Evolutionary conservation across 2,329 filamentous ascomycete species (phyloP).

Genomic region (Phoma sp.): DNA sequence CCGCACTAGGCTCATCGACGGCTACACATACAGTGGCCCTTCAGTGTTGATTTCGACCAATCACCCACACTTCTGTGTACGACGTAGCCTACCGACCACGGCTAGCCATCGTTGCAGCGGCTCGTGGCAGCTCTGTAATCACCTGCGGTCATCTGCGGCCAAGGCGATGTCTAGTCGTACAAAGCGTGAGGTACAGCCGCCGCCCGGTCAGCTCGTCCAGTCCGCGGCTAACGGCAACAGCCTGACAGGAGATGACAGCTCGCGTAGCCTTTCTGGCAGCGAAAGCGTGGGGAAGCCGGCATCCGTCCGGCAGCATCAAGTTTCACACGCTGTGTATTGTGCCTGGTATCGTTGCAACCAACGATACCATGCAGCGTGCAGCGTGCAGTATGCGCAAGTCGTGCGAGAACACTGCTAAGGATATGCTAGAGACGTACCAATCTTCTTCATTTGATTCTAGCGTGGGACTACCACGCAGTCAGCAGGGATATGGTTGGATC

Average conservation of each 20-base stretch:
- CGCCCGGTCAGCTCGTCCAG: background rate
- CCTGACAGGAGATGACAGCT: conserved; percentile 21
- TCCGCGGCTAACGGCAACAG: conserved; percentile 7
- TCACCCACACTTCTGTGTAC: background rate
- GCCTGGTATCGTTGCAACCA: conserved; percentile 10
- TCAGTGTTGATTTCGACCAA: background rate
- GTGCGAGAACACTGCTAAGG: conserved; percentile 9
- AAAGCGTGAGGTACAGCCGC: conserved; percentile 17
- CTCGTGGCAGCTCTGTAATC: conserved; percentile 4
- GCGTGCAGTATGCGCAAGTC: background rate
- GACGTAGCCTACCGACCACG: background rate
- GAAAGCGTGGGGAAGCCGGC: conserved; percentile 25
- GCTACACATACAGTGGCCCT: background rate
- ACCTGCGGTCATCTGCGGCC: conserved; percentile 6
- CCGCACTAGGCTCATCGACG: background rate
- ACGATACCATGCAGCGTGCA: conserved; percentile 22
- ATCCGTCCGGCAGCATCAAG: conserved; percentile 25
- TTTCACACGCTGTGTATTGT: conserved; percentile 6
- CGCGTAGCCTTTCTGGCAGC: conserved; percentile 13
- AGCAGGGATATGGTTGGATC: background rate
- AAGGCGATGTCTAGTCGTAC: conserved; percentile 13
- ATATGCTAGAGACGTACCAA: background rate
- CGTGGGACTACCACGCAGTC: background rate
- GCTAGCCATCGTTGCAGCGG: background rate
- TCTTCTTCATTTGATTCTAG: background rate